Base-by-base conservation (phyloP, 83 land plant genomes). In the Diphasiastrum complanatum region DNA sequence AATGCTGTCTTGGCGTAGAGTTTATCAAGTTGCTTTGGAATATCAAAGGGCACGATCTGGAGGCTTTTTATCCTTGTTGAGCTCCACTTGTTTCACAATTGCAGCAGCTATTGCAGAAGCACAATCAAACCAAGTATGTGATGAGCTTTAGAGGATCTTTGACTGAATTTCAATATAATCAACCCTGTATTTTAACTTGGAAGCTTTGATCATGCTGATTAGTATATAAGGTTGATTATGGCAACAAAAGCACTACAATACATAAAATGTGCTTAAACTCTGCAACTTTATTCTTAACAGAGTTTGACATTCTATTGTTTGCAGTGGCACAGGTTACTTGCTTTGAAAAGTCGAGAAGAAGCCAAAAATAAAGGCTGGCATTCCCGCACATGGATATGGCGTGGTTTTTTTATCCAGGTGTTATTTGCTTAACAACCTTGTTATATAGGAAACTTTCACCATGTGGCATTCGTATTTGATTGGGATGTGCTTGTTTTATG, bases 41-140 rank as follows among this genome's bases (percentile, higher is more conserved):
- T 91, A 85, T 71, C 86, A 90, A 71, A 83, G 60, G 65, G 85
- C 75, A 59, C 64, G 87, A 30, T 83, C 83, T 75, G 90, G 71
- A 41, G 91, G 97, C 20, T 84, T 80, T 26, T 16, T 81, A 47
- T 77, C 79, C 56, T 88, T 89, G n/a, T 80, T 83, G 68, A 86
- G 88, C 36, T 83, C 78, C 62, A 82, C 90, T 24, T 60, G 83
- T 34, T 61, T 68, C 47, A 83, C 85, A 19, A 77, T 78, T 51
- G 76, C 71, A 56, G 85, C 95, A 60, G 87, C 91, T 31, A 71
- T 78, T 58, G 72, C 75, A 41, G 68, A 79, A 64, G 82, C 79
- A 8, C 61, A 66, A 41, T 73, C 89, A 16, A 78, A 76, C 63
- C 90, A 91, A 87, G 97, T 91, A 74, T 22, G 32, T 31, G n/a